phyloP scores from a whole-genome alignment of 768 basidiomycete species.

The Tylopilus subfusipes region DNA sequence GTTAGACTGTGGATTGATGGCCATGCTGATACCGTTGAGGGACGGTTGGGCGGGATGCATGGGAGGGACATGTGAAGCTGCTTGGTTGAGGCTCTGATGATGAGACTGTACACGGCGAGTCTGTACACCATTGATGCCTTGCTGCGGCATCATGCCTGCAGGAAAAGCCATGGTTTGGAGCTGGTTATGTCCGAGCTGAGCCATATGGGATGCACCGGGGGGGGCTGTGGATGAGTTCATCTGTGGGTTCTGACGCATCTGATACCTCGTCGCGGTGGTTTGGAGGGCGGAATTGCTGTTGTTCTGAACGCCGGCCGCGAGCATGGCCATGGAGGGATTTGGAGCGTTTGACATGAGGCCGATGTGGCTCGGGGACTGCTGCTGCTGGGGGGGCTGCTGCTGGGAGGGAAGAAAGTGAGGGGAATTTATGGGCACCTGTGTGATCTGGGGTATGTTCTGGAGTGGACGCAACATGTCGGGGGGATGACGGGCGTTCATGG shows the following conservation, averaged over 20 bases:
- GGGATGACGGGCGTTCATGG: conserved; percentile 48
- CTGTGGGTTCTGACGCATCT: conserved; percentile 36
- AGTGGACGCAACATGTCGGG: conserved; percentile 45
- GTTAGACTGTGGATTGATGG: conserved; percentile 42
- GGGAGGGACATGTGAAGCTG: conserved; percentile 32
- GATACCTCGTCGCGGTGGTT: conserved; percentile 23
- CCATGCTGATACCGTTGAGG: conserved; percentile 39
- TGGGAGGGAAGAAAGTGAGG: conserved; percentile 39
- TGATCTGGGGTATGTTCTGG: conserved; percentile 40
- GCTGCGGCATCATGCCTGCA: conserved; percentile 41
- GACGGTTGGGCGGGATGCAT: conserved; percentile 37
- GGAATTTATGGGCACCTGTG: conserved; percentile 35
- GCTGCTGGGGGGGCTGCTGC: conserved; percentile 34
- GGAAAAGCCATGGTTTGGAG: conserved; percentile 43
- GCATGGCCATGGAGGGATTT: conserved; percentile 39
- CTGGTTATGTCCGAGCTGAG: conserved; percentile 34
- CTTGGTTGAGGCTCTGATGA: conserved; percentile 44
- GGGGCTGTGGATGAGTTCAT: conserved; percentile 29
- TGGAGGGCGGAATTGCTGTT: conserved; percentile 22
- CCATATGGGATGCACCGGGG: conserved; percentile 28
- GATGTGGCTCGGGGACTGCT: conserved; percentile 34
- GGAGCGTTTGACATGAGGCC: conserved; percentile 35
- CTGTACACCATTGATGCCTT: conserved; percentile 32
- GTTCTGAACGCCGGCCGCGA: conserved; percentile 30
- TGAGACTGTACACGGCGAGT: conserved; percentile 60